phyloP scores from a whole-genome alignment of 2,329 filamentous ascomycete genomes.

The Herpotrichia juniperi region DNA sequence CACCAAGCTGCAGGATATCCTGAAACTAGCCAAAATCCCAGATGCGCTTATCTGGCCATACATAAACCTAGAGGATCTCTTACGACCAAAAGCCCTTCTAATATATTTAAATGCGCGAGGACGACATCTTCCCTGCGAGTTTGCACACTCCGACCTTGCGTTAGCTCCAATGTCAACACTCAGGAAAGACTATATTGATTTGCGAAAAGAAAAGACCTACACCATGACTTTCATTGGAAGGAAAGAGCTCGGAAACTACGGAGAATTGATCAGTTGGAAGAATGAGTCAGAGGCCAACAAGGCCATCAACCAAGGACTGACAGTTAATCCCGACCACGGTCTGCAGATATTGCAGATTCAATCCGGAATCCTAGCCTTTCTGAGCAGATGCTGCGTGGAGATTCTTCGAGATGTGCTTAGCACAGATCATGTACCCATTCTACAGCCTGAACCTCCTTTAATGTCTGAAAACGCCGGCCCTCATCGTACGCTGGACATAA shows the following conservation, averaged over 20 bases:
- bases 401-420: constrained; percentile 39
- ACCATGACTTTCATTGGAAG: constrained; percentile 38
- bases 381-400: constrained; percentile 40
- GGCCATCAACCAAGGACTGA: constrained; percentile 40
- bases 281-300: constrained; percentile 44
- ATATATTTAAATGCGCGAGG: constrained; percentile 59
- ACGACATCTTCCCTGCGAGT: constrained; percentile 53
- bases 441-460: constrained; percentile 48
- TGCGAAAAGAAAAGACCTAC: constrained; percentile 32
- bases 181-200: neutral
- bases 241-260: constrained; percentile 36
- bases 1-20: neutral
- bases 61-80: constrained; percentile 64
- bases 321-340: constrained; percentile 52
- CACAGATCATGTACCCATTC: constrained; percentile 12
- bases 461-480: constrained; percentile 22
- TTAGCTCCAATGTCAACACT: neutral
- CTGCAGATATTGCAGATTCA: constrained; percentile 59
- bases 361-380: constrained; percentile 53
- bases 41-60: constrained; percentile 55
- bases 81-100: constrained; percentile 52
- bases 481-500: constrained; percentile 29
- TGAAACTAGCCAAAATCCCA: neutral
- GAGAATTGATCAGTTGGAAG: constrained; percentile 39
- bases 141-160: constrained; percentile 54